These are phyloP conservation scores for Schizosaccharomyces pombe DNA, from an alignment of 805 yeast genomes.

Conservation along the genomic window ASM294v3 CU329670.1:5081501-5082000, in stretches of 20 bases:
- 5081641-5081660: not conserved
- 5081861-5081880: slow-evolving; percentile 79
- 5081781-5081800: slow-evolving; percentile 78
- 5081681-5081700: not conserved
- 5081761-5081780: slow-evolving; percentile 69
- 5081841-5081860: slow-evolving; percentile 75
- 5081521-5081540: not conserved
- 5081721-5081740: slow-evolving; percentile 65
- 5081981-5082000: not conserved
- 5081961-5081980: slow-evolving; percentile 3
- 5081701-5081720: slow-evolving; percentile 74
- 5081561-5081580: not conserved
- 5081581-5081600: not conserved
- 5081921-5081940: slow-evolving; percentile 75
- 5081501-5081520: too few species aligned
- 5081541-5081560: not conserved
- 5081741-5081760: slow-evolving; percentile 45
- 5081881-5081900: slow-evolving; percentile 76
- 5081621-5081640: not conserved
- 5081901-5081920: slow-evolving; percentile 88
- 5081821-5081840: slow-evolving; percentile 56
- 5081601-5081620: not conserved
- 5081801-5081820: slow-evolving; percentile 90
- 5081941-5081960: slow-evolving; percentile 67
- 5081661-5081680: not conserved